Conservation (phyloP, 805 yeast genomes). For the Saccharomycodes ludwigii region DNA sequence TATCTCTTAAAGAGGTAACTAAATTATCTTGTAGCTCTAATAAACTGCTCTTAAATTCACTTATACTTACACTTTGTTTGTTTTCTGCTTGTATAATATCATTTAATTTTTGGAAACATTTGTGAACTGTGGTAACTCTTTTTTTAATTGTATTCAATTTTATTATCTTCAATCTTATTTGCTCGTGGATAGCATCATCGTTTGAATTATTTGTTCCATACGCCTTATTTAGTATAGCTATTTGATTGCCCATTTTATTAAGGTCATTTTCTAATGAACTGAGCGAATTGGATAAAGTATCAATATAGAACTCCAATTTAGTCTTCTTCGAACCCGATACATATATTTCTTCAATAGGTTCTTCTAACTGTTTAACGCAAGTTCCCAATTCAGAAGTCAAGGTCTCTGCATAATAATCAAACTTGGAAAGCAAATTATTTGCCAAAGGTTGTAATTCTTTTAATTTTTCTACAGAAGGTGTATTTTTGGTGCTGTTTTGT, state of each 20-base stretch:
- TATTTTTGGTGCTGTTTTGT: slow-evolving; percentile 6
- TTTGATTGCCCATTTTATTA: slow-evolving; percentile 17
- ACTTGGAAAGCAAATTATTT: slow-evolving; percentile 39
- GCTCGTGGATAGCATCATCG: too few relatives aligned
- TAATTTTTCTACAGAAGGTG: slow-evolving; percentile 14
- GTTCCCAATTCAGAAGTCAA: slow-evolving; percentile 40
- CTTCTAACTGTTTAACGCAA: slow-evolving; percentile 35
- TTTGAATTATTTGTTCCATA: too few relatives aligned
- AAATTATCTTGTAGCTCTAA: slow-evolving; percentile 34
- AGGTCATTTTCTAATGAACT: slow-evolving; percentile 42
- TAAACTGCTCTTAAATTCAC: slow-evolving; percentile 28
- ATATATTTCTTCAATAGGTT: slow-evolving; percentile 34
- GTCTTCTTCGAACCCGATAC: slow-evolving; percentile 18
- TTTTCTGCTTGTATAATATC: slow-evolving; percentile 21
- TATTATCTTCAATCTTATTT: slow-evolving; percentile 14
- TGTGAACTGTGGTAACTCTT: slow-evolving; percentile 34
- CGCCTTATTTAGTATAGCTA: slow-evolving; percentile 15
- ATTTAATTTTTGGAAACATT: slow-evolving; percentile 32
- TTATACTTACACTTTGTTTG: slow-evolving; percentile 19
- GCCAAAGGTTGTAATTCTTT: slow-evolving; percentile 35
- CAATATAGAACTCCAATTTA: slow-evolving; percentile 54
- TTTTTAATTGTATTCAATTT: slow-evolving; percentile 31
- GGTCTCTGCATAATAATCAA: slow-evolving; percentile 52
- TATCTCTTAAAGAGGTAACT: slow-evolving; percentile 28
- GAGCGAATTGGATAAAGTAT: slow-evolving; percentile 46